phyloP scores from a whole-genome alignment of 73 alveolate genomes.

The Stentor coeruleus region DNA sequence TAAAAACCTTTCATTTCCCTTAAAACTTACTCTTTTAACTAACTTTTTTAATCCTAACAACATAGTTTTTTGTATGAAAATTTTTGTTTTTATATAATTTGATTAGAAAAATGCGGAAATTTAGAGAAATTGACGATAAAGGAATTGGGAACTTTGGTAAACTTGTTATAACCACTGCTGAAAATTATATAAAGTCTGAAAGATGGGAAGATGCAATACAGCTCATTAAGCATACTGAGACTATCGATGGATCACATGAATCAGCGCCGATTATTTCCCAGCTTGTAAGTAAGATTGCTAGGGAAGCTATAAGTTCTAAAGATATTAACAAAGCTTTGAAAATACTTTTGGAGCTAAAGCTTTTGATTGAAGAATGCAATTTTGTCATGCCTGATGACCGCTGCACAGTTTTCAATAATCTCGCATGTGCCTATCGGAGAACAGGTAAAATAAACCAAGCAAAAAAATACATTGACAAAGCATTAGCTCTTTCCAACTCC shows the following conservation, averaged over 20 bases:
- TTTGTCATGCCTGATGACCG: neutral
- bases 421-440: neutral
- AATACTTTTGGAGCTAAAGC: neutral
- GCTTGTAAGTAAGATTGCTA: neutral
- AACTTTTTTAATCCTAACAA: too few relatives aligned
- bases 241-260: neutral
- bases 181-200: too few relatives aligned
- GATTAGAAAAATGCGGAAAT: too few relatives aligned
- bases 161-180: neutral
- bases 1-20: too few relatives aligned
- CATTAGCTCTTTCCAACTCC: neutral
- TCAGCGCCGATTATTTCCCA: neutral
- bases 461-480: neutral
- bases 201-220: neutral
- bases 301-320: neutral
- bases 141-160: neutral
- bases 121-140: too few relatives aligned
- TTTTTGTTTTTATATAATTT: too few relatives aligned
- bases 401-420: neutral
- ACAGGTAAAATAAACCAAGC: neutral
- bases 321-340: neutral
- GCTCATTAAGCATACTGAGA: neutral
- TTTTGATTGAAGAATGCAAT: neutral
- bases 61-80: too few relatives aligned
- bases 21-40: too few relatives aligned